Base-by-base conservation (phyloP, 73 alveolate species). In the Durusdinium trenchii region DNA sequence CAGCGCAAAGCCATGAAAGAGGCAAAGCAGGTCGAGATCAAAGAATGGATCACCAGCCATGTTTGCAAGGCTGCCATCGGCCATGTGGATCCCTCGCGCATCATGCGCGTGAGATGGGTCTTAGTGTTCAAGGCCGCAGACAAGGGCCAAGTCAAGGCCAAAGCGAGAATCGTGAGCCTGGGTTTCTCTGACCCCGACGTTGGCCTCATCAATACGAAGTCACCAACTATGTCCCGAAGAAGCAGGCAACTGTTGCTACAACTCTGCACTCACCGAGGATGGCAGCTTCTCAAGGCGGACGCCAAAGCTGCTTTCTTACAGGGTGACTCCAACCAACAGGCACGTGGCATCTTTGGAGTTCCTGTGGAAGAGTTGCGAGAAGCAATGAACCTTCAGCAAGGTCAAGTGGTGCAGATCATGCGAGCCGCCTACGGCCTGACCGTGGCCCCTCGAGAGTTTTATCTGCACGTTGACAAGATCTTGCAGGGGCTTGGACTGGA, bases 61-160 rank as follows among this genome's bases (percentile, higher is more conserved):
- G 91, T 81, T 4, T 5, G 43, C 7, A 23, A 47, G 67, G 46
- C 40, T 1, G 91, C 67, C 6, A 6, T 28, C 26, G 71, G 46
- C 32, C 38, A 3, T 16, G 91, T 81, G 16, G 48, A 16, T 3
- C 35, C 20, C 6, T 3, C 43, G 2, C 43, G 67, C 1, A 28
- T 81, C 47, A 47, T 81, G 91, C 9, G 69, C 47, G 47, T 81
- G 91, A n/a, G 91, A 23, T 81, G 91, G 91, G 91, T 81, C 62
- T 67, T 81, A 47, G n/a, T 35, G 32, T 46, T 81, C 47, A 81
- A 81, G 47, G 91, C 35, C 20, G 32, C 91, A 9, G 91, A 81
- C 30, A 67, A 81, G 18, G 62, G 69, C 91, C 5, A 28, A 2
- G 69, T 45, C 32, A 81, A 81, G 28, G 67, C 71, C 1, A 81